These are phyloP conservation scores for Fermentozyma sake DNA, from an alignment of 1,139 yeast species.

Conservation along the genomic window DNA sequence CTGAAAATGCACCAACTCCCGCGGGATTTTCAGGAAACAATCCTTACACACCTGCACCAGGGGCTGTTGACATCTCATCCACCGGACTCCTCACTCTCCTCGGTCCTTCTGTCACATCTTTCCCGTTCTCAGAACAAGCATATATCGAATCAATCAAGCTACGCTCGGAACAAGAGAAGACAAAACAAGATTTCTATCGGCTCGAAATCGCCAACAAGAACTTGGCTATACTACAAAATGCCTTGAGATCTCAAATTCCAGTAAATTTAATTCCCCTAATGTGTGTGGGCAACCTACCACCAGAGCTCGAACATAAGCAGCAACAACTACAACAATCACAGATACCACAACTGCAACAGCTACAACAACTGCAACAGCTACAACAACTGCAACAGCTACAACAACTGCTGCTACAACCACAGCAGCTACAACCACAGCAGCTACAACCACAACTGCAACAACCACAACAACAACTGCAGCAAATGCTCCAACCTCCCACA, in stretches of 20 bases:
- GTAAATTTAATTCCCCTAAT: constrained; percentile 61
- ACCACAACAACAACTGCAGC: constrained; percentile 1
- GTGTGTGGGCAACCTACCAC: constrained; percentile 33
- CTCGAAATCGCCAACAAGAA: constrained; percentile 61
- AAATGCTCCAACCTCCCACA: constrained; percentile 2
- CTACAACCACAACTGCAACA: neutral
- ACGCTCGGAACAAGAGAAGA: constrained; percentile 72
- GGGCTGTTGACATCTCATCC: too few species aligned
- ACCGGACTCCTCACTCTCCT: constrained; percentile 33
- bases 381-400: too few species aligned
- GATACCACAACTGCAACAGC: constrained; percentile 2
- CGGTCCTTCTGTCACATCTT: constrained; percentile 49
- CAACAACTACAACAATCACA: constrained; percentile 3
- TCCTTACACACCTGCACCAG: too few species aligned
- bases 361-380: too few species aligned
- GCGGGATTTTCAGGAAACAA: too few species aligned
- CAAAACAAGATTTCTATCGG: constrained; percentile 76
- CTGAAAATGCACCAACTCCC: constrained; percentile 1
- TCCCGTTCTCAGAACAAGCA: constrained; percentile 63
- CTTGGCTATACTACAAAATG: constrained; percentile 57
- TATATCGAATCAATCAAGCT: constrained; percentile 59
- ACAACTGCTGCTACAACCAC: too few species aligned
- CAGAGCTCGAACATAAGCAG: constrained; percentile 1
- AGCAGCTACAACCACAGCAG: constrained; percentile 3
- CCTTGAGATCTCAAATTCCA: constrained; percentile 64